Evolutionary conservation across 179 eudicot genomes (phyloP).

Genomic region (Amaranthus tricolor): DNA sequence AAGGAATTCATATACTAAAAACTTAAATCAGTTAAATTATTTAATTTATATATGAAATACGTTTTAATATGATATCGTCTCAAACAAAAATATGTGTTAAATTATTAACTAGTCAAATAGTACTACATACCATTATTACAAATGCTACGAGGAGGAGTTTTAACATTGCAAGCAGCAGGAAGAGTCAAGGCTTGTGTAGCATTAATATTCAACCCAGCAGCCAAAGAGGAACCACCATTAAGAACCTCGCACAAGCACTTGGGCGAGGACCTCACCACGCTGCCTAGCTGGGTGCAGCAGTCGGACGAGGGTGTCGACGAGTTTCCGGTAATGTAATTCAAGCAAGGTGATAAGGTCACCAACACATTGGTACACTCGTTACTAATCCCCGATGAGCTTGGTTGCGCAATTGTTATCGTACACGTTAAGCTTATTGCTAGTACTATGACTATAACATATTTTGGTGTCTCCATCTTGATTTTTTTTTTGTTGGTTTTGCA

Average conservation of each 20-base stretch:
- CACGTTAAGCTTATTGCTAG: slow-evolving; percentile 24
- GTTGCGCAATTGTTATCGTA: slow-evolving; percentile 19
- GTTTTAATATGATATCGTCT: no score
- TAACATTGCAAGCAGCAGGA: slow-evolving; percentile 52
- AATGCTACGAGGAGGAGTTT: slow-evolving; percentile 48
- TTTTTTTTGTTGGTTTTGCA: not conserved
- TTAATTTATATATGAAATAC: no score
- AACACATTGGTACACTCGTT: slow-evolving; percentile 44
- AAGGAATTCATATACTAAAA: no score
- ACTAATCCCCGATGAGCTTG: slow-evolving; percentile 18
- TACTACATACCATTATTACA: slow-evolving; percentile 33
- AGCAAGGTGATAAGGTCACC: slow-evolving; percentile 57
- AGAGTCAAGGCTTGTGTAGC: slow-evolving; percentile 48
- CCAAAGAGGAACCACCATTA: slow-evolving; percentile 44
- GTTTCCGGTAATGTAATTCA: slow-evolving; percentile 54
- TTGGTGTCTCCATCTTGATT: slow-evolving; percentile 21
- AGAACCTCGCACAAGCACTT: slow-evolving; percentile 57
- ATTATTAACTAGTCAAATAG: no score
- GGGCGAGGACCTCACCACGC: slow-evolving; percentile 50
- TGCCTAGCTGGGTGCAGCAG: slow-evolving; percentile 55
- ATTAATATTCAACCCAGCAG: slow-evolving; percentile 39
- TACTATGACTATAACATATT: slow-evolving; percentile 10
- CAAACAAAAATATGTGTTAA: no score
- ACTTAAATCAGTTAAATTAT: no score
- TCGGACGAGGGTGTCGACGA: slow-evolving; percentile 41